Evolutionary conservation across 2,329 filamentous ascomycete genomes (phyloP), one percentile per base, ranked within the genome.

Genomic region (Pseudopyricularia javanii): DNA sequence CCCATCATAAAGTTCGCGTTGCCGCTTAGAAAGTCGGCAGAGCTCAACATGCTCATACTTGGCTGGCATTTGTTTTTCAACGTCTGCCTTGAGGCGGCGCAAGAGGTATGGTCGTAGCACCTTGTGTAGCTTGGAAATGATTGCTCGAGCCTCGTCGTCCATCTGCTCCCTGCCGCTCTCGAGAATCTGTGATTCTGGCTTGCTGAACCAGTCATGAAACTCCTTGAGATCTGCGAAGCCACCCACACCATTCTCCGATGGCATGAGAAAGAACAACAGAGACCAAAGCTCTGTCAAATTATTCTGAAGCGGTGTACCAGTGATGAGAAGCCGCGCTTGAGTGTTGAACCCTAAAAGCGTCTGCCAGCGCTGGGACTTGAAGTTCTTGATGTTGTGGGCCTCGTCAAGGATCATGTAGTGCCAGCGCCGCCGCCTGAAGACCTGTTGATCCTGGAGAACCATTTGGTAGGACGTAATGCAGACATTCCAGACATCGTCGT

Each of bases 341-440:
- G 93, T 97, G 61, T 94, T 91, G 71, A 98, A 94, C 0, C 87
- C 93, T 22, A 98, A 80, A 57, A 98, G 78, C 0, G 90, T 91
- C 66, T 97, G 93, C 91, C 93, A 98, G 57, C 91, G 78, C 66
- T 96, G 91, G 2, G 91, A 96, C 63, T 95, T 91, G 75, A 97
- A 98, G 68, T 98, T 98, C 64, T 98, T 97, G 76, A 98, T 98
- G 69, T 98, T 97, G 72, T 98, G 93, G 0, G 94, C 93, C 70
- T 98, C 93, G 60, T 98, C 93, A 1, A 98, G 79, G 57, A 98
- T 91, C 80, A 98, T 89, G 68, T 97, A 98, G 64, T 97, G 91
- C 94, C 94, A 98, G 52, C 82, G 80, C 33, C 91, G 82, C 56
- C 91, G 83, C 65, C 95, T 93, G 71, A 98, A 94, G 1, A 95